These are phyloP conservation scores for Halophytophthora batemanensis DNA, from an alignment of 352 stramenopile species.

Conservation along the genomic window DNA sequence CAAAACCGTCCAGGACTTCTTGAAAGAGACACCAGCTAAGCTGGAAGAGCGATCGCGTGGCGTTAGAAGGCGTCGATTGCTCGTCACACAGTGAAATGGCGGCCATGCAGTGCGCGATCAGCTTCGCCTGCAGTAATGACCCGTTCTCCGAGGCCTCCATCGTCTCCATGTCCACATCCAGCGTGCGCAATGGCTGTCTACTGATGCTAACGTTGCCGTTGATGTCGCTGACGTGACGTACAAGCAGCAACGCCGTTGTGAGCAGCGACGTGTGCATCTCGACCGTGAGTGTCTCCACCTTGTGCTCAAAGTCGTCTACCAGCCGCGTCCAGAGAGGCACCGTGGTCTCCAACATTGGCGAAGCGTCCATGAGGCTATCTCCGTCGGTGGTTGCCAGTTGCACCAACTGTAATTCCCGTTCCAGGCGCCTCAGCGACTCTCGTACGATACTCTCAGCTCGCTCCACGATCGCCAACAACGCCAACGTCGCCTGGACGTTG, in stretches of 20 bases:
- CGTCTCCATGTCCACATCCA: background rate
- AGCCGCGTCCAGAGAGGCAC: conserved; percentile 31
- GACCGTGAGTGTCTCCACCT: conserved; percentile 26
- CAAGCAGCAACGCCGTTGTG: conserved; percentile 45
- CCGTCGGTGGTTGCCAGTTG: conserved; percentile 4
- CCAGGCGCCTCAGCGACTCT: conserved; percentile 13
- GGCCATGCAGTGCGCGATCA: conserved; percentile 53
- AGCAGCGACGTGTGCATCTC: conserved; percentile 41
- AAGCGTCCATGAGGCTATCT: conserved; percentile 4
- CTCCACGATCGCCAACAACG: conserved; percentile 22
- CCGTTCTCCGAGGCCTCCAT: conserved; percentile 7
- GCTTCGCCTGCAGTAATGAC: conserved; percentile 41
- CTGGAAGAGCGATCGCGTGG: conserved; percentile 38
- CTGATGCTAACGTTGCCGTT: background rate
- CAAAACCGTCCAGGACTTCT: conserved; percentile 51
- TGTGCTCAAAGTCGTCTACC: conserved; percentile 22
- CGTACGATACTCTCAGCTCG: conserved; percentile 18
- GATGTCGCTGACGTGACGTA: conserved; percentile 44
- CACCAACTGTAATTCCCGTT: conserved; percentile 13
- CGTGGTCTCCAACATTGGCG: conserved; percentile 1
- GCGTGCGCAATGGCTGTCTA: too few species aligned
- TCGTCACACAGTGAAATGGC: conserved; percentile 42
- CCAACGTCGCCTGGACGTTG: conserved; percentile 17
- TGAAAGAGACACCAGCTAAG: conserved; percentile 67
- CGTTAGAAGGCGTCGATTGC: conserved; percentile 5